A percentile compares a stretch with the other conserved stretches of the same genome.
phyloP scores from a whole-genome alignment of 305 asterid species.

The Plantago lanceolata region DNA sequence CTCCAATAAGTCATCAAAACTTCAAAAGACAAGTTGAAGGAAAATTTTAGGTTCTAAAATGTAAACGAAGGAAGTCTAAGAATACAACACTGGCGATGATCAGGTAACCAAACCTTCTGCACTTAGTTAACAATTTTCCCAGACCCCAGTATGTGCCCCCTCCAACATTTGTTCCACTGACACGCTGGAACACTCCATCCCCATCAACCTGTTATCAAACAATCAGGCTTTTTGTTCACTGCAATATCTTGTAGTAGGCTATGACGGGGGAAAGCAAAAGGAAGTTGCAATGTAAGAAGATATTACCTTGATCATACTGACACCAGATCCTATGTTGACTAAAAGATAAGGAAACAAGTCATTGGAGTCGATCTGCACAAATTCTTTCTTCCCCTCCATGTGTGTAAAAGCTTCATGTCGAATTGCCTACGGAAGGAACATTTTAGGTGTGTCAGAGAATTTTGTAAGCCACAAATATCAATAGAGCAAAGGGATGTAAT shows the following conservation, averaged over 20 bases:
- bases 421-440: constrained; percentile 56
- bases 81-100: constrained; percentile 20
- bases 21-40: constrained; percentile 31
- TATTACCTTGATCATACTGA: constrained; percentile 95
- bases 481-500: constrained; percentile 18
- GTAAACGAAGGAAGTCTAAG: constrained; percentile 11
- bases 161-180: constrained; percentile 99
- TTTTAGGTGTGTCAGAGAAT: too few relatives aligned
- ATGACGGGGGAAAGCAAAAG: background rate
- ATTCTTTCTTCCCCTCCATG: constrained; percentile 60
- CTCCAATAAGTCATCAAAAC: constrained; percentile 92
- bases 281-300: constrained; percentile 11
- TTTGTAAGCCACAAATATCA: constrained; percentile 10
- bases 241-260: too few relatives aligned
- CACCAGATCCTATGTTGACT: constrained; percentile 93
- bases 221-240: constrained; percentile 13
- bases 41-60: constrained; percentile 15
- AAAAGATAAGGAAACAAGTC: constrained; percentile 95
- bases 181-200: constrained; percentile 88
- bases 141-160: constrained; percentile 99
- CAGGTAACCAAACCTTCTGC: constrained; percentile 64
- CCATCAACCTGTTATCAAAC: constrained; percentile 76
- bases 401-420: constrained; percentile 88
- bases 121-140: constrained; percentile 85
- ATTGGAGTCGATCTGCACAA: constrained; percentile 68